These are phyloP conservation scores for Magnusiomyces clavatus DNA, from an alignment of 1,139 yeast genomes.

Conservation along the genomic window DNA sequence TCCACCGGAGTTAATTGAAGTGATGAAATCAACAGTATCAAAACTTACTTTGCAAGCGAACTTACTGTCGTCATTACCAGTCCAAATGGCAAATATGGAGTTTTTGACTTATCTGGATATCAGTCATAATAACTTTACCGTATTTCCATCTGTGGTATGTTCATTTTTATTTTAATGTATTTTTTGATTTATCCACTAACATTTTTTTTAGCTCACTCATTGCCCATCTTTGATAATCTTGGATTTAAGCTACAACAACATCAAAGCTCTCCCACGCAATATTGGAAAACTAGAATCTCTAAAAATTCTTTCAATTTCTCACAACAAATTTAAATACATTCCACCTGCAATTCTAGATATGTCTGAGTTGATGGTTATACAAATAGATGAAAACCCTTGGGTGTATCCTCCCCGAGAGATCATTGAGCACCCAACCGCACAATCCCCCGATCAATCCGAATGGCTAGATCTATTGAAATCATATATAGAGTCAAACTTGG, in stretches of 20 bases:
- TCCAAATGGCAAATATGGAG: constrained; percentile 39
- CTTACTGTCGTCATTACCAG: constrained; percentile 42
- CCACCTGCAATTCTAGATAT: constrained; percentile 52
- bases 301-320: constrained; percentile 51
- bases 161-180: constrained; percentile 6
- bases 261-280: constrained; percentile 39
- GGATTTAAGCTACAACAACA: constrained; percentile 56
- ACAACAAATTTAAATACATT: constrained; percentile 51
- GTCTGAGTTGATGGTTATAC: constrained; percentile 51
- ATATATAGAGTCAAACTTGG: constrained; percentile 30
- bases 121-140: constrained; percentile 49
- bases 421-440: constrained; percentile 30
- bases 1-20: constrained; percentile 36
- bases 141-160: constrained; percentile 43
- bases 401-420: constrained; percentile 41
- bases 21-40: constrained; percentile 39
- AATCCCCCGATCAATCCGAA: constrained; percentile 38
- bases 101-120: constrained; percentile 56
- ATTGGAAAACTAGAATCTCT: constrained; percentile 35
- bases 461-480: constrained; percentile 49
- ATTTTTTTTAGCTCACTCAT: constrained; percentile 23
- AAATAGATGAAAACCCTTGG: constrained; percentile 63
- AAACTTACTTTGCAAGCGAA: constrained; percentile 50
- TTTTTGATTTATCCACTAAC: not conserved
- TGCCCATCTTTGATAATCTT: constrained; percentile 51